Evolutionary conservation across 208 protist genomes (phyloP).

Genomic region (Trypanosoma mega): DNA sequence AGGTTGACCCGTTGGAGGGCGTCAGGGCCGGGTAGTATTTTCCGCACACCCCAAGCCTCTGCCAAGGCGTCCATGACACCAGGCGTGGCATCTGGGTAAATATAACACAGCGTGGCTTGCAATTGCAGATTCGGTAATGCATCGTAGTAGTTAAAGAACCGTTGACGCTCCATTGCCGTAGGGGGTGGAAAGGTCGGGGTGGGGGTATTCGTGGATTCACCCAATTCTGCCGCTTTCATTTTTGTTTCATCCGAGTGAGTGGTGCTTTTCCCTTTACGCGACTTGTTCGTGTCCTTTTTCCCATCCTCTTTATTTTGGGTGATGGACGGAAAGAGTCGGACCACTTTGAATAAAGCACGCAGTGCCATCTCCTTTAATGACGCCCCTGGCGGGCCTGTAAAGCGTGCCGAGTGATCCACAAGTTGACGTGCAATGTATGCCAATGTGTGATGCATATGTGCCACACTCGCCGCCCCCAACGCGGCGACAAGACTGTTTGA

Average conservation of each 20-base stretch:
- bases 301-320: not conserved
- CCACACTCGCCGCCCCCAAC: conserved; percentile 57
- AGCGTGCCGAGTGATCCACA: conserved; percentile 45
- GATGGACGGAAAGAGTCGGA: conserved; percentile 50
- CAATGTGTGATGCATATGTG: conserved; percentile 75
- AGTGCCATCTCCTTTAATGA: conserved; percentile 63
- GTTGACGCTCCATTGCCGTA: conserved; percentile 37
- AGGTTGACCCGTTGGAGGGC: conserved; percentile 25
- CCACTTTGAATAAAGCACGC: conserved; percentile 42
- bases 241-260: not conserved
- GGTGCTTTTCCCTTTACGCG: conserved; percentile 3
- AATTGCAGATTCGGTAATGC: conserved; percentile 70
- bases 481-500: conserved; percentile 62
- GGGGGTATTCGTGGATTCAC: not conserved
- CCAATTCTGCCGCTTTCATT: not conserved
- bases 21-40: conserved; percentile 37
- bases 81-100: conserved; percentile 38
- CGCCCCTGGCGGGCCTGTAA: conserved; percentile 41
- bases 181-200: conserved; percentile 10
- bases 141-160: conserved; percentile 67
- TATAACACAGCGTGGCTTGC: conserved; percentile 73
- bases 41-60: conserved; percentile 62
- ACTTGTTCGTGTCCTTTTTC: conserved; percentile 16
- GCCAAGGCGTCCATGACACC: conserved; percentile 57
- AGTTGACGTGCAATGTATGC: conserved; percentile 58